These are phyloP conservation scores for Penicillium sp. DNA, from an alignment of 2,329 filamentous ascomycete genomes.

Conservation along the genomic window DNA sequence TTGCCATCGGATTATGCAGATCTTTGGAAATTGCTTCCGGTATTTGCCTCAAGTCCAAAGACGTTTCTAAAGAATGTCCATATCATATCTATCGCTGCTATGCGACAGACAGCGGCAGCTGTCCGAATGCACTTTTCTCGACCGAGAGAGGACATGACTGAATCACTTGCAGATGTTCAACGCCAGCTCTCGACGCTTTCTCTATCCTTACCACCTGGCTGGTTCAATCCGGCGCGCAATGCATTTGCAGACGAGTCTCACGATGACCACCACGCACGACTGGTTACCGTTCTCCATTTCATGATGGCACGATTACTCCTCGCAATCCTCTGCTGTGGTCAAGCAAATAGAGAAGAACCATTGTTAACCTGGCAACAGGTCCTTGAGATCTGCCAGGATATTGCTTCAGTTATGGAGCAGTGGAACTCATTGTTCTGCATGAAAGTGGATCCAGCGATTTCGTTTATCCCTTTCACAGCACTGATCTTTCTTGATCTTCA, in stretches of 20 bases:
- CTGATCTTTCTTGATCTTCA: conserved; percentile 34
- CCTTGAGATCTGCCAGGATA: conserved; percentile 34
- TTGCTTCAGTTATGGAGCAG: conserved; percentile 29
- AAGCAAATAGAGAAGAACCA: conserved; percentile 27
- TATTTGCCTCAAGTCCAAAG: not conserved
- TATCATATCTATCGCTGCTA: not conserved
- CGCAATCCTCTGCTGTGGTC: conserved; percentile 15
- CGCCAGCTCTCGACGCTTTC: conserved; percentile 5
- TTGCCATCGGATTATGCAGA: not conserved
- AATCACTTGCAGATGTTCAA: not conserved
- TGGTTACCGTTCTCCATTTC: conserved; percentile 7
- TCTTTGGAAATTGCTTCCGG: not conserved
- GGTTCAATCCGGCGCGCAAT: conserved; percentile 33
- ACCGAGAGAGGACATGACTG: not conserved
- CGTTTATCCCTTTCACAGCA: conserved; percentile 31
- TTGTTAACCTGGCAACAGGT: conserved; percentile 27
- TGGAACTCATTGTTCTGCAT: conserved; percentile 34
- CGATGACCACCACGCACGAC: conserved; percentile 22
- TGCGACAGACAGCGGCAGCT: not conserved
- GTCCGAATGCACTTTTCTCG: not conserved
- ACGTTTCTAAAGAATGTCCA: not conserved
- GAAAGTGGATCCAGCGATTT: conserved; percentile 37
- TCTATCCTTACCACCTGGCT: conserved; percentile 31
- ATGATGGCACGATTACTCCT: conserved; percentile 3
- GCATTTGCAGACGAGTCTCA: conserved; percentile 27